phyloP scores from a whole-genome alignment of 2,329 filamentous ascomycete species.

The Paraconiothyrium sp. region DNA sequence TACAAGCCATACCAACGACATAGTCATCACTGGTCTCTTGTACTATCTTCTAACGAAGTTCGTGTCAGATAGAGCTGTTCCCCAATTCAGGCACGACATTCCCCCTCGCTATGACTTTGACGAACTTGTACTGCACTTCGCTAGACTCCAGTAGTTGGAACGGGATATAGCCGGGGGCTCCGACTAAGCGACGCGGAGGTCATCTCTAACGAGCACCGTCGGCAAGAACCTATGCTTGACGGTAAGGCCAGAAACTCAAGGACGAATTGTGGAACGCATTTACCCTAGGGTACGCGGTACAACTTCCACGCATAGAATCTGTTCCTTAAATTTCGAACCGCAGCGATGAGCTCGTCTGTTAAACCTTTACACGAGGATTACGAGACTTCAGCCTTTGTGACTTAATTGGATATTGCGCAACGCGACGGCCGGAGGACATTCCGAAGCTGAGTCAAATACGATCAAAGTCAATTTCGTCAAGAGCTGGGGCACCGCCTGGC shows the following conservation, averaged over 20 bases:
- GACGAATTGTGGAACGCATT: not conserved
- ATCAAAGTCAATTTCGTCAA: slow-evolving; percentile 58
- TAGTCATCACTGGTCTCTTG: slow-evolving; percentile 24
- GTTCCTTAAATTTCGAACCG: not conserved
- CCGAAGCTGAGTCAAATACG: slow-evolving; percentile 27
- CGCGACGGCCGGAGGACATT: slow-evolving; percentile 27
- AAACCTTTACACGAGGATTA: slow-evolving; percentile 57
- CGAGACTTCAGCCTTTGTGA: slow-evolving; percentile 13
- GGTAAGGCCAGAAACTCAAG: not conserved
- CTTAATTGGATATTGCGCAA: slow-evolving; percentile 34
- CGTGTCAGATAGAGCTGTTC: slow-evolving; percentile 10
- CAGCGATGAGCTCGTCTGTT: slow-evolving; percentile 33
- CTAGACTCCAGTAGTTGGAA: slow-evolving; percentile 58
- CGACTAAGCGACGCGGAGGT: slow-evolving; percentile 62
- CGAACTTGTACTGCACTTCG: slow-evolving; percentile 56
- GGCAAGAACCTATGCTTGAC: not conserved
- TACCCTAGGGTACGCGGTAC: not conserved
- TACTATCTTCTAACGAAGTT: not conserved
- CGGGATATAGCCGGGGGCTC: slow-evolving; percentile 56
- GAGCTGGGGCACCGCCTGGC: slow-evolving; percentile 50
- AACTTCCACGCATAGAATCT: not conserved
- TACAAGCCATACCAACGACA: slow-evolving; percentile 25
- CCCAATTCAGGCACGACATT: slow-evolving; percentile 42
- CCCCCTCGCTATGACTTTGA: slow-evolving; percentile 60
- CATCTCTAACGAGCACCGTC: slow-evolving; percentile 15